Base-by-base conservation (phyloP, 768 basidiomycete genomes). In the Mycena kentingensis region DNA sequence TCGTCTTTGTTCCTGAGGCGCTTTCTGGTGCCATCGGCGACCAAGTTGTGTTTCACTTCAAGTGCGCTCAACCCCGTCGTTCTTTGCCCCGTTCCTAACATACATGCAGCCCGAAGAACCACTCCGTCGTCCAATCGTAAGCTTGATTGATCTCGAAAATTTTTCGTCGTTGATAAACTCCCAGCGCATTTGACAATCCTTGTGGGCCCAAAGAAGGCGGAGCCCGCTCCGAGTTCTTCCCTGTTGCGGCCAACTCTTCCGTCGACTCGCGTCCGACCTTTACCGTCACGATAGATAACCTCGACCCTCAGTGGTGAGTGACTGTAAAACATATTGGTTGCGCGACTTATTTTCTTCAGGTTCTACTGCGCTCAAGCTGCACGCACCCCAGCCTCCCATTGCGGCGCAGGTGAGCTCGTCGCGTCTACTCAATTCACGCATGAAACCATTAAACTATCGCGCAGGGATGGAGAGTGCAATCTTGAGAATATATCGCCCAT, bases 1-100 rank as follows among this genome's bases (percentile, higher is more conserved):
- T n/a, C n/a, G n/a, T n/a, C n/a, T n/a, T n/a, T n/a, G n/a, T n/a
- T n/a, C n/a, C n/a, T n/a, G n/a, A n/a, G n/a, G 41, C 41, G 12
- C 24, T 42, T 11, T 24, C 22, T n/a, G 82, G 81, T 18, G 60
- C 70, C 35, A 63, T 70, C 50, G 82, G 82, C 46, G 83, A 85
- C 65, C 78, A 80, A 65, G 81, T 85, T 42, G 73, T 80, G 52
- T 85, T 83, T 72, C 77, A 78, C 54, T 85, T 84, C 70, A 68
- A 78, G 55, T 51, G 11, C 34, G 22, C 46, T n/a, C n/a, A n/a
- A n/a, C n/a, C n/a, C n/a, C 18, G 5, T 21, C 29, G 2, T 24
- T 21, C 27, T 12, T 19, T 41, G 12, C 8, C 5, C 6, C 4
- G n/a, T 8, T 22, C 11, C 5, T 12, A 3, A 11, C 15, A 12